Base-by-base conservation (phyloP, 345 rosid genomes). In the Salix udensis region DNA sequence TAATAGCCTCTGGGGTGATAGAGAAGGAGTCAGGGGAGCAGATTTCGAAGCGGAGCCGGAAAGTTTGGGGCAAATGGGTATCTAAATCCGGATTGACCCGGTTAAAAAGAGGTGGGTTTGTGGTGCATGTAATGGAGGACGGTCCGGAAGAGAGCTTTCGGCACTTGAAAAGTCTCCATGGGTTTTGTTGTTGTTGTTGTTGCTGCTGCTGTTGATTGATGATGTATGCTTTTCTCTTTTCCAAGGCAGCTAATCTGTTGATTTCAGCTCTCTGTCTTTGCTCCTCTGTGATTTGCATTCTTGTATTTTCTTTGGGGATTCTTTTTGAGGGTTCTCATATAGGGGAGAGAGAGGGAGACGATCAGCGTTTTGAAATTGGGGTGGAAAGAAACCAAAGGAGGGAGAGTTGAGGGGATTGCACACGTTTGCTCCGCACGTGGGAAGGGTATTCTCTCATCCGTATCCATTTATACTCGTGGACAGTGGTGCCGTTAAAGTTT, bases 21-120 rank as follows among this genome's bases (percentile, higher is more conserved):
- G 92, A 87, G 82, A 95, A 95, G 71, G 94, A 90, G 80, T 95
- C 94, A 36, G 96, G 91, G 28, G 97, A 89, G 87, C 90, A 90
- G 31, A 95, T 89, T 88, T 95, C 98, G 65, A 95, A 91, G 82
- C 89, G 85, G 80, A 83, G 94, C 52, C 76, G 83, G 83, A 93
- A 93, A 44, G 83, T 89, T 52, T 83, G 86, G 31, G 82, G 69
- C 36, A 76, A 70, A 4, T 36, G 84, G 19, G 78, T 74, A 11
- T 13, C 79, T 42, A 72, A 78, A 65, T 67, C 78, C 34, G 80
- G 73, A 28, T 74, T 65, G 40, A 39, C 53, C 23, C 70, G 72
- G 37, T 65, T n/a, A 28, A 15, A 77, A 30, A 74, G 87, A 71
- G 77, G 30, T 6, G 74, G 21, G 37, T 83, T 82, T 58, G 80